Base-by-base conservation (phyloP, 345 rosid genomes). In the Erysimum cheiranthoides region DNA sequence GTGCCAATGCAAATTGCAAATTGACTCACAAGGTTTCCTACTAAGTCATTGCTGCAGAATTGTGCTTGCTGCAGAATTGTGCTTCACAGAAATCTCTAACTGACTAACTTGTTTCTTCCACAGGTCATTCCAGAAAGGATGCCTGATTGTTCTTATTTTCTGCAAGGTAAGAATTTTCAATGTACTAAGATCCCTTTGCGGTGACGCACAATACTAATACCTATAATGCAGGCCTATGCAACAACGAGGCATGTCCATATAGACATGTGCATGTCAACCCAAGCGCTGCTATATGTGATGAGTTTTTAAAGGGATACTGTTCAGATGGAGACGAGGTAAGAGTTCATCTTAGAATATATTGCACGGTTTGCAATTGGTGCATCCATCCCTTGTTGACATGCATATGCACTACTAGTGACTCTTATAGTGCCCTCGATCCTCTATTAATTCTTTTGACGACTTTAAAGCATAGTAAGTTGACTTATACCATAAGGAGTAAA, bases 111-210 rank as follows among this genome's bases (percentile, higher is more conserved):
- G 34, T 65, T 71, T 76, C 63, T 66, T 81, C 47, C 81, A 81
- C 89, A 92, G 99, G 87, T 95, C 80, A 90, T 95, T 82, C 99
- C 98, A 17, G 97, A 95, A 68, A 83, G 98, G 80, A 95, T 95
- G 99, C 99, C 96, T 7, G 98, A 92, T 78, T 95, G 99, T 70
- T 95, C 97, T 74, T 95, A 85, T 80, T 95, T 85, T 84, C 54
- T 88, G 85, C 98, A 89, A 90, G 99, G 99, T 92, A 66, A 64
- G 42, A 60, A 42, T 52, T 39, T 50, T 11, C 61, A 4, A 53
- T 73, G n/a, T 66, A 63, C 46, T 7, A 58, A 43, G 36, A 78
- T 30, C 51, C 11, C 17, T 6, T 39, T n/a, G 32, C 13, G 4
- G 66, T 34, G 18, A 65, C 12, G 0, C 63, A 50, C 54, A 8